Conservation (phyloP, 2,329 filamentous ascomycete genomes). For the Clonostachys rosea region DNA sequence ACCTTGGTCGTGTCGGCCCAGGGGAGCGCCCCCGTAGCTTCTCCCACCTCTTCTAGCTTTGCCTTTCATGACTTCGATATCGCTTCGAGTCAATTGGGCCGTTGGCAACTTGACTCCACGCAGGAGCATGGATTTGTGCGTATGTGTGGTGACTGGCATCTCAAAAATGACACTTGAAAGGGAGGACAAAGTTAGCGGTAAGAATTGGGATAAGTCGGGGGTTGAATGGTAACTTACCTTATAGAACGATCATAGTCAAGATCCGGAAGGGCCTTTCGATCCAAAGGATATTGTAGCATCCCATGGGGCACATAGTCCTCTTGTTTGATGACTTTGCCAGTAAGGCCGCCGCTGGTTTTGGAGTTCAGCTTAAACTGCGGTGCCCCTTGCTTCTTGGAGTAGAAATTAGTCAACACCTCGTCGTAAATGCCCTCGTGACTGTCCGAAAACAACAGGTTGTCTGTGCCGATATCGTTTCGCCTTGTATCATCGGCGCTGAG, state of each 20-base stretch:
- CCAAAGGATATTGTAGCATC: slow-evolving; percentile 72
- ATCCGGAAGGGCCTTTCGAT: slow-evolving; percentile 65
- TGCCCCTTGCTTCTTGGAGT: slow-evolving; percentile 77
- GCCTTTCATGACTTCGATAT: slow-evolving; percentile 68
- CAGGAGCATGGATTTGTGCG: slow-evolving; percentile 92
- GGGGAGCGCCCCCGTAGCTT: slow-evolving; percentile 15
- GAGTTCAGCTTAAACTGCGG: slow-evolving; percentile 70
- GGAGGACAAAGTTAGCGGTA: too few relatives aligned
- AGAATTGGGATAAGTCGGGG: not conserved
- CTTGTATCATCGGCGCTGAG: slow-evolving; percentile 71
- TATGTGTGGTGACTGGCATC: slow-evolving; percentile 66
- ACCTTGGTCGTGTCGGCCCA: slow-evolving; percentile 10
- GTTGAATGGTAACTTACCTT: slow-evolving; percentile 49
- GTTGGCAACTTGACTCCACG: slow-evolving; percentile 72
- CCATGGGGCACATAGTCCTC: slow-evolving; percentile 81
- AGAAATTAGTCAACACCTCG: slow-evolving; percentile 79
- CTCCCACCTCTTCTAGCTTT: slow-evolving; percentile 50
- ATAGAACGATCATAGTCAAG: slow-evolving; percentile 84
- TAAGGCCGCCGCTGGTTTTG: slow-evolving; percentile 69
- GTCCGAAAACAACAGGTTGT: slow-evolving; percentile 81
- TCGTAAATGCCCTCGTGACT: slow-evolving; percentile 76
- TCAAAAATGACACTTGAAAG: slow-evolving; percentile 72
- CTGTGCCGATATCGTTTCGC: slow-evolving; percentile 75
- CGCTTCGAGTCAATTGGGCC: slow-evolving; percentile 68
- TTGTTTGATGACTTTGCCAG: slow-evolving; percentile 77